Evolutionary conservation across 345 rosid species (phyloP).

Genomic region (Eutrema japonicum): DNA sequence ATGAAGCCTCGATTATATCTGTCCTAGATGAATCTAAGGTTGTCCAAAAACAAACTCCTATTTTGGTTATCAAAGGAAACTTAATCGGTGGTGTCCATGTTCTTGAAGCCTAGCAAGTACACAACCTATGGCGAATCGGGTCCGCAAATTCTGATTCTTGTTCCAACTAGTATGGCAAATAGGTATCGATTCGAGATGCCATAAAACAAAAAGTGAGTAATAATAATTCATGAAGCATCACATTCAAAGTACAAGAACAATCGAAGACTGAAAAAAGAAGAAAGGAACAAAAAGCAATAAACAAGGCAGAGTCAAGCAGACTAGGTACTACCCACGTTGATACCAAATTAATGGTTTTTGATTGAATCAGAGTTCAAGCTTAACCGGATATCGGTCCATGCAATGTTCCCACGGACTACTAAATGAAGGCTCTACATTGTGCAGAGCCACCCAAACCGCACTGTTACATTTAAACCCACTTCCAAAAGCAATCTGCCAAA

Average conservation of each 20-base stretch:
- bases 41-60: not conserved
- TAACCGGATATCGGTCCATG: slow-evolving; percentile 73
- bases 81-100: not conserved
- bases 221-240: slow-evolving; percentile 15
- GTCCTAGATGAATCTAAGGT: not conserved
- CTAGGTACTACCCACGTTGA: slow-evolving; percentile 27
- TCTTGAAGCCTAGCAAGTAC: slow-evolving; percentile 1
- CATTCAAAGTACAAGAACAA: slow-evolving; percentile 20
- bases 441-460: slow-evolving; percentile 75
- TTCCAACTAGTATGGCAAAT: slow-evolving; percentile 18
- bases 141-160: not conserved
- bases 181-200: not conserved
- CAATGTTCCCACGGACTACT: slow-evolving; percentile 78
- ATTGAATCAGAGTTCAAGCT: slow-evolving; percentile 48
- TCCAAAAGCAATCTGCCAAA: slow-evolving; percentile 70
- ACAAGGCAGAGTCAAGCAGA: slow-evolving; percentile 29
- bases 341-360: slow-evolving; percentile 20
- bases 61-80: not conserved
- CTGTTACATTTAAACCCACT: slow-evolving; percentile 78
- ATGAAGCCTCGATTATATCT: not conserved
- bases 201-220: not conserved
- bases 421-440: slow-evolving; percentile 57
- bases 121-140: not conserved
- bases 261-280: not conserved
- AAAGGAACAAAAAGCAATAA: not conserved